These are phyloP conservation scores for Mortierella sp. DNA, from an alignment of 371 early-diverging fungal genomes.

Conservation along the genomic window DNA sequence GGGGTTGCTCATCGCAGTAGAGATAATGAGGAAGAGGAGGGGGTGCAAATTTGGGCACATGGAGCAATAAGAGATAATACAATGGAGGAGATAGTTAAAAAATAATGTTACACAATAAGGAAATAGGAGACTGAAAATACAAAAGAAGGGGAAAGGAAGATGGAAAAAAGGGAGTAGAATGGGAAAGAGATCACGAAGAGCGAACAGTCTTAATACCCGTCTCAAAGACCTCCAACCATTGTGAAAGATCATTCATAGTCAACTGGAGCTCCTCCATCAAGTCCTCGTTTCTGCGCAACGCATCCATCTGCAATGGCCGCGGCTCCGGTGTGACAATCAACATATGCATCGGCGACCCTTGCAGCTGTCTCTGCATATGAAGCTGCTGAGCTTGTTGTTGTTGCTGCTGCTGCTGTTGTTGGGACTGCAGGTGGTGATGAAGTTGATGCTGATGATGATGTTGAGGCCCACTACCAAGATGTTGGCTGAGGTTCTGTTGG, in stretches of 20 bases:
- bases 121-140: neutral
- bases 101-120: neutral
- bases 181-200: constrained; percentile 13
- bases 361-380: neutral
- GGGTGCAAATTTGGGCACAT: too few relatives aligned
- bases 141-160: constrained; percentile 1
- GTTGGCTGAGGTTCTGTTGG: constrained; percentile 25
- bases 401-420: constrained; percentile 21
- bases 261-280: constrained; percentile 56
- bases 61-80: neutral
- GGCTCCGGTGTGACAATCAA: constrained; percentile 53
- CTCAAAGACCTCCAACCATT: constrained; percentile 61
- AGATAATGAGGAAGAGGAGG: neutral
- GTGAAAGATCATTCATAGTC: constrained; percentile 57
- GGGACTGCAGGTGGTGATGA: constrained; percentile 14
- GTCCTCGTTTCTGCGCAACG: constrained; percentile 57
- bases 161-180: neutral
- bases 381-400: constrained; percentile 12
- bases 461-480: constrained; percentile 8
- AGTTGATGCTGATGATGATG: constrained; percentile 6
- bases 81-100: neutral
- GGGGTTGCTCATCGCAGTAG: neutral
- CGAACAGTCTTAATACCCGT: constrained; percentile 53
- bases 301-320: constrained; percentile 56
- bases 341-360: constrained; percentile 32